Evolutionary conservation across 331 rosid genomes (phyloP).

Genomic region (Saraca asoca): DNA sequence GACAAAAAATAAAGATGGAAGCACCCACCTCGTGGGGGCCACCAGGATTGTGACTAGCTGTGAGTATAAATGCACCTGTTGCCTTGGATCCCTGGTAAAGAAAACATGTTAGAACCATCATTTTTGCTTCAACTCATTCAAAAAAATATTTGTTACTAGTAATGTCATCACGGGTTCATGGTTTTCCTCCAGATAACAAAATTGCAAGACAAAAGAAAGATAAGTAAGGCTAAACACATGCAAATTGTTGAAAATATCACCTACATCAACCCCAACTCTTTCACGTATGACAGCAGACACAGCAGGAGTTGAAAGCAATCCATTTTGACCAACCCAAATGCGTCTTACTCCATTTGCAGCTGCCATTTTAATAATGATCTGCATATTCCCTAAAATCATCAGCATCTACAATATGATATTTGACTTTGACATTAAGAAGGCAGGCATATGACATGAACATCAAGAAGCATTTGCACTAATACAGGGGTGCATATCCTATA

Average conservation of each 20-base stretch:
- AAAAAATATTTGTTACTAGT: neutral
- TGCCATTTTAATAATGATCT: conserved; percentile 88
- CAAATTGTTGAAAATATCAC: conserved; percentile 37
- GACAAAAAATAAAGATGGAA: conserved; percentile 19
- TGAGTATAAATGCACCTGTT: conserved; percentile 92
- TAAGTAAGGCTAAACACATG: neutral
- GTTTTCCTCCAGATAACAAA: conserved; percentile 10
- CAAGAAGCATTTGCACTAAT: neutral
- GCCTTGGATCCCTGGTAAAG: conserved; percentile 79
- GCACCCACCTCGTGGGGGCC: conserved; percentile 85
- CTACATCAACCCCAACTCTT: conserved; percentile 85
- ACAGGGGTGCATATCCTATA: too few species aligned
- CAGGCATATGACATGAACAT: conserved; percentile 10
- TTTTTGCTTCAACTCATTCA: conserved; percentile 20
- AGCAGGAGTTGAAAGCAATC: conserved; percentile 98
- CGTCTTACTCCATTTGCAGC: conserved; percentile 96
- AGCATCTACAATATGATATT: conserved; percentile 7
- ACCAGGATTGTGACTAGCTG: conserved; percentile 99
- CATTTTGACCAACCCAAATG: conserved; percentile 94
- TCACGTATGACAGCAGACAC: conserved; percentile 96
- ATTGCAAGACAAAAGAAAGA: conserved; percentile 9
- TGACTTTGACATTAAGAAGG: neutral
- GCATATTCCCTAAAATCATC: conserved; percentile 36
- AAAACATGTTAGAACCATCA: neutral
- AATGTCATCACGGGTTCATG: conserved; percentile 1